These are phyloP conservation scores for Komagataella pseudopastoris DNA, from an alignment of 805 yeast species.

Conservation along the genomic window DNA sequence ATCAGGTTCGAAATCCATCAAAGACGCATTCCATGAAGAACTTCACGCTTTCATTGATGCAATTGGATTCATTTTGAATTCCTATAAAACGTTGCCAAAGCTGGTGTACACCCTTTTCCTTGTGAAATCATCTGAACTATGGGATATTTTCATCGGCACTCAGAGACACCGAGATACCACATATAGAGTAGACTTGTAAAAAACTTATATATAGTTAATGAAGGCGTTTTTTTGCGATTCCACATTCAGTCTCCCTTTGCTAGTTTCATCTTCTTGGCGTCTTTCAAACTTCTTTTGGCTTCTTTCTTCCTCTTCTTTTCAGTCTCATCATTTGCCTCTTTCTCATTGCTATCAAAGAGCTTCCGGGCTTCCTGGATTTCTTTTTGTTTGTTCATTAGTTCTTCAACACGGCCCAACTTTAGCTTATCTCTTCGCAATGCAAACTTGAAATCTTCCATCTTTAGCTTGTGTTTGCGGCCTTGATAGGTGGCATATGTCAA, in stretches of 20 bases:
- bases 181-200: slow-evolving; percentile 6
- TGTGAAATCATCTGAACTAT: slow-evolving; percentile 36
- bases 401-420: slow-evolving; percentile 59
- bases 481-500: slow-evolving; percentile 37
- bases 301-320: not conserved
- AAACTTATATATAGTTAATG: not conserved
- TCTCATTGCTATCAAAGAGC: slow-evolving; percentile 51
- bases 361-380: slow-evolving; percentile 54
- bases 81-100: slow-evolving; percentile 62
- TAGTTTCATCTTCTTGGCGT: slow-evolving; percentile 3
- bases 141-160: slow-evolving; percentile 67
- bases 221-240: not conserved
- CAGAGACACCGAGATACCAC: not conserved
- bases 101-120: slow-evolving; percentile 38
- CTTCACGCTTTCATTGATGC: slow-evolving; percentile 42
- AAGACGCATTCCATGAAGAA: slow-evolving; percentile 37
- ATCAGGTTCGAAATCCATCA: slow-evolving; percentile 5
- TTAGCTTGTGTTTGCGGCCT: slow-evolving; percentile 38
- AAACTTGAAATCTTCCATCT: slow-evolving; percentile 61
- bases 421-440: slow-evolving; percentile 53
- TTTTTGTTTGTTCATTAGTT: slow-evolving; percentile 43
- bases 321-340: slow-evolving; percentile 11
- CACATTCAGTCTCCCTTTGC: not conserved
- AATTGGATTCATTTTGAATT: slow-evolving; percentile 42
- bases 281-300: slow-evolving; percentile 2